Evolutionary conservation across 2,329 filamentous ascomycete genomes (phyloP).

Genomic region (Aspergillus ruber): DNA sequence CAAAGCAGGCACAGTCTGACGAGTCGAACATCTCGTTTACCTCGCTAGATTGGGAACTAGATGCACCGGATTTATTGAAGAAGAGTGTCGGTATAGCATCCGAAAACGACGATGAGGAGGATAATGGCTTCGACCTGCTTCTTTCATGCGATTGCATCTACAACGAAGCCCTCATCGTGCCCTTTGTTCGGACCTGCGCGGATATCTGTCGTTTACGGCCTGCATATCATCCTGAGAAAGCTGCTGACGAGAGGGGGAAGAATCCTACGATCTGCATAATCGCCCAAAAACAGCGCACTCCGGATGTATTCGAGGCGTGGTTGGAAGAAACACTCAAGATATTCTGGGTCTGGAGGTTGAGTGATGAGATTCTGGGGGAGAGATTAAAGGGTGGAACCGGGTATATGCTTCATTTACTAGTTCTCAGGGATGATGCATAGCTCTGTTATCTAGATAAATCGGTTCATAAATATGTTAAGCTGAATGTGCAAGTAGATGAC

Average conservation of each 20-base stretch:
- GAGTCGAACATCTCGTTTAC: slow-evolving; percentile 48
- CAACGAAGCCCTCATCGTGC: slow-evolving; percentile 77
- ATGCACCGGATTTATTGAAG: slow-evolving; percentile 33
- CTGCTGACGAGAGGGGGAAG: slow-evolving; percentile 4
- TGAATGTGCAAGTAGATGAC: slow-evolving; percentile 4
- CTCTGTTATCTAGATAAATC: too few species aligned
- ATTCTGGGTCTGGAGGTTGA: slow-evolving; percentile 73
- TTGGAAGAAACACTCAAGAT: slow-evolving; percentile 57
- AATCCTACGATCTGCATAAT: slow-evolving; percentile 65
- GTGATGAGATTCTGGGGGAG: slow-evolving; percentile 54
- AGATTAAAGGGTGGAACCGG: slow-evolving; percentile 60
- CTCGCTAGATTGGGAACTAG: slow-evolving; percentile 75
- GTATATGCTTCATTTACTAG: slow-evolving; percentile 75
- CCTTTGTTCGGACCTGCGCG: slow-evolving; percentile 73
- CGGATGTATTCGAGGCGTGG: slow-evolving; percentile 81
- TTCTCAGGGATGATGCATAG: slow-evolving; percentile 42
- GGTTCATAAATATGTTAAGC: too few species aligned
- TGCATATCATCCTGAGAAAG: slow-evolving; percentile 9
- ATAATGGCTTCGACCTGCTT: slow-evolving; percentile 60
- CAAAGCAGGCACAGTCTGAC: not conserved
- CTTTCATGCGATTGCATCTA: slow-evolving; percentile 92
- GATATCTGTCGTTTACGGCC: slow-evolving; percentile 62
- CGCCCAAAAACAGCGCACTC: slow-evolving; percentile 80
- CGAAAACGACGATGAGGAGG: slow-evolving; percentile 19
- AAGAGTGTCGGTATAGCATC: slow-evolving; percentile 24